Conservation (phyloP, 805 yeast species). For the Clavispora asparagi region DNA sequence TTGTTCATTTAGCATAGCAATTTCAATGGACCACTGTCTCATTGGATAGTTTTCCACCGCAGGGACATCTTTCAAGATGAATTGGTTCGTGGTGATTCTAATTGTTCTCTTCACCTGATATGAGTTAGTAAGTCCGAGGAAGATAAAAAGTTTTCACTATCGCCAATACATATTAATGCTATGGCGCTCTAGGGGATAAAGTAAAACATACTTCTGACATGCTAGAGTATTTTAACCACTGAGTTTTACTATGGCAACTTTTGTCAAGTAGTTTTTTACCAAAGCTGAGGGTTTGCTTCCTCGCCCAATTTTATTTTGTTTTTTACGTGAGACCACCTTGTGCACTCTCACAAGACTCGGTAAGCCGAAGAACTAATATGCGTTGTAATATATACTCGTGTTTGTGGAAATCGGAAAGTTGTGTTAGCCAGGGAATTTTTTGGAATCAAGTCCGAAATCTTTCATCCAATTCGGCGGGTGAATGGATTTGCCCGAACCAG, state of each 20-base stretch:
- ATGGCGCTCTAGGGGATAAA: not conserved
- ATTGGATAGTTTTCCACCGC: conserved; percentile 90
- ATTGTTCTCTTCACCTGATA: conserved; percentile 72
- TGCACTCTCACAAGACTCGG: not conserved
- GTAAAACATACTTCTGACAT: conserved; percentile 21
- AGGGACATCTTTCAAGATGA: conserved; percentile 72
- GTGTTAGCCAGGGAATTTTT: too few relatives aligned
- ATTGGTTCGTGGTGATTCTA: conserved; percentile 82
- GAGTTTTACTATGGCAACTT: not conserved
- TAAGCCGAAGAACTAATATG: too few relatives aligned
- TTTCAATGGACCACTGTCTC: conserved; percentile 87
- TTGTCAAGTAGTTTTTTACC: not conserved
- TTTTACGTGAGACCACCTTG: not conserved
- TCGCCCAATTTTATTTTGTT: not conserved
- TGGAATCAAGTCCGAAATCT: too few relatives aligned
- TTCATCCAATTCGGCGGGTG: too few relatives aligned
- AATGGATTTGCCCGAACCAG: too few relatives aligned
- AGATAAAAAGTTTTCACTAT: not conserved
- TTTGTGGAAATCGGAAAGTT: too few relatives aligned
- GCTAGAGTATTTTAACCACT: not conserved
- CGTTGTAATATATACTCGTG: too few relatives aligned
- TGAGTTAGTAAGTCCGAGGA: conserved; percentile 7
- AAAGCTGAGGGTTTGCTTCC: not conserved
- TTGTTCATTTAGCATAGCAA: conserved; percentile 66
- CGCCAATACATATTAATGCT: not conserved